phyloP scores from a whole-genome alignment of 352 stramenopile species.

The Globisporangium polare region DNA sequence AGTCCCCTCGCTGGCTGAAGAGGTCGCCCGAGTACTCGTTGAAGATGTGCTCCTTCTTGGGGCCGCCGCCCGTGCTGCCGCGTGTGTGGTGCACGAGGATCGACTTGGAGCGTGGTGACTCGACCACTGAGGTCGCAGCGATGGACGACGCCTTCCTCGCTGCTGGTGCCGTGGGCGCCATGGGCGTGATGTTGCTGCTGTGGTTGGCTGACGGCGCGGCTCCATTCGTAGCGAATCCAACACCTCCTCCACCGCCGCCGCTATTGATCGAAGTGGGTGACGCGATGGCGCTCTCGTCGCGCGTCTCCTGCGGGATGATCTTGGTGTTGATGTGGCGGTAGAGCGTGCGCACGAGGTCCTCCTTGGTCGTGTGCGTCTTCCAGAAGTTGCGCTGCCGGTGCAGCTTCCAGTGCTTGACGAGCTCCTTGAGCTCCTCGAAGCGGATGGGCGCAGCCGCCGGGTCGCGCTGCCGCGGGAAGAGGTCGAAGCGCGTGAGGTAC shows the following conservation, averaged over 20 bases:
- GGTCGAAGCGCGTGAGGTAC: conserved; percentile 75
- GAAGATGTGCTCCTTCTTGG: conserved; percentile 51
- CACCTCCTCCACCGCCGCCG: not conserved
- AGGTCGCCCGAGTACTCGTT: conserved; percentile 68
- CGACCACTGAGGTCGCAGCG: conserved; percentile 12
- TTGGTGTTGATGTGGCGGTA: conserved; percentile 88
- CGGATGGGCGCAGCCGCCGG: conserved; percentile 73
- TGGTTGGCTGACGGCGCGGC: conserved; percentile 3
- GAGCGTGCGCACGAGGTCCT: conserved; percentile 81
- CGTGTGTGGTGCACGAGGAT: conserved; percentile 31
- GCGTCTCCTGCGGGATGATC: conserved; percentile 63
- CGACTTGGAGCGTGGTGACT: conserved; percentile 56
- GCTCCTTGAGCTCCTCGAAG: conserved; percentile 90
- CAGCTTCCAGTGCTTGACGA: conserved; percentile 89
- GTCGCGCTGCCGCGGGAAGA: conserved; percentile 77
- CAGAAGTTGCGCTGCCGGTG: conserved; percentile 88
- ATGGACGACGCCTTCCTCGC: conserved; percentile 35
- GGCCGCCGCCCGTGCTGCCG: conserved; percentile 21
- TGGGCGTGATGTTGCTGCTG: conserved; percentile 6
- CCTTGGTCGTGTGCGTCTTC: conserved; percentile 87
- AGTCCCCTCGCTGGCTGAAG: conserved; percentile 81
- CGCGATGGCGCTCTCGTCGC: conserved; percentile 35
- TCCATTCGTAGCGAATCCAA: not conserved
- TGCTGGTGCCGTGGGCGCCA: conserved; percentile 33
- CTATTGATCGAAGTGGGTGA: conserved; percentile 11